phyloP scores from a whole-genome alignment of 768 basidiomycete genomes.

The Chalciporus pseudorubinellus region DNA sequence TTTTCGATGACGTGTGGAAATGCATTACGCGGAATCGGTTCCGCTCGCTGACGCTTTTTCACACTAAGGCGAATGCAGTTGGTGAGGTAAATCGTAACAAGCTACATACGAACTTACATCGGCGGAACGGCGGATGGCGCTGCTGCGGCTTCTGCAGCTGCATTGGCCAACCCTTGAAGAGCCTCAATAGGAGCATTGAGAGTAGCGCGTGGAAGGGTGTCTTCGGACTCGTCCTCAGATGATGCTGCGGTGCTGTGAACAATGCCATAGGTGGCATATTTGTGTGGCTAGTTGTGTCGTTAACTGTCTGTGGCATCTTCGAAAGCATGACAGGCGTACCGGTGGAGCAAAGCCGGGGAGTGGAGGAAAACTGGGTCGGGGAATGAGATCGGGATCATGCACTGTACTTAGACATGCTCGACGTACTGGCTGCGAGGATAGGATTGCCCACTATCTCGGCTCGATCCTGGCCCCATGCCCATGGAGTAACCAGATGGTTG shows the following conservation, averaged over 20 bases:
- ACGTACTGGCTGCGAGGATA: slow-evolving; percentile 35
- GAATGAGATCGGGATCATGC: slow-evolving; percentile 29
- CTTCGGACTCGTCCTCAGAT: slow-evolving; percentile 90
- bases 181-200: slow-evolving; percentile 94
- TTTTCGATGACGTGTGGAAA: slow-evolving; percentile 91
- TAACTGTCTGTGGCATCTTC: slow-evolving; percentile 17
- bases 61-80: slow-evolving; percentile 33
- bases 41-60: slow-evolving; percentile 82
- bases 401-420: slow-evolving; percentile 22
- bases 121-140: slow-evolving; percentile 65
- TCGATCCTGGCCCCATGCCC: slow-evolving; percentile 17
- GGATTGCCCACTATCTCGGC: slow-evolving; percentile 25
- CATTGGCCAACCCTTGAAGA: slow-evolving; percentile 89
- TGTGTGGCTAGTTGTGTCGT: slow-evolving; percentile 60
- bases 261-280: slow-evolving; percentile 90
- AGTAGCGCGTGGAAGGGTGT: slow-evolving; percentile 77
- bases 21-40: slow-evolving; percentile 79
- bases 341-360: slow-evolving; percentile 91
- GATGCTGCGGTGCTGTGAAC: slow-evolving; percentile 80
- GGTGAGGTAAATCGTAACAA: background rate
- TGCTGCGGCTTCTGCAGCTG: slow-evolving; percentile 90
- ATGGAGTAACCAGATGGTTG: slow-evolving; percentile 23
- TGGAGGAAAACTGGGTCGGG: slow-evolving; percentile 64
- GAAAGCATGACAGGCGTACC: slow-evolving; percentile 41
- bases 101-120: slow-evolving; percentile 38